A percentile compares a stretch with the other conserved stretches of the same genome.
phyloP scores from a whole-genome alignment of 306 rosid species.

The Arachis hypogaea region DNA sequence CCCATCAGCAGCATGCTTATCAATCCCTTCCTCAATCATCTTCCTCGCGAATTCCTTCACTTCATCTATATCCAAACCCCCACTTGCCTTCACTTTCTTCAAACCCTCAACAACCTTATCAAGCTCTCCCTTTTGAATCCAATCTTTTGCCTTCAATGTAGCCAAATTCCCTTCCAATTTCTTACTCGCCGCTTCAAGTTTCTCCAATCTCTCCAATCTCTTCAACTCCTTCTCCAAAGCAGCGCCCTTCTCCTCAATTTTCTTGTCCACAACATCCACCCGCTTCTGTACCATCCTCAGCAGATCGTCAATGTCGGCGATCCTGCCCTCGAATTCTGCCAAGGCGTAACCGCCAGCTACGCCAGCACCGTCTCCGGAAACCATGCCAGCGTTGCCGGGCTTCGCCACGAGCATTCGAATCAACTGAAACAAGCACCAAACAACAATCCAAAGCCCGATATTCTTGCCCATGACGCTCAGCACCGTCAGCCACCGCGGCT shows the following conservation, averaged over 20 bases:
- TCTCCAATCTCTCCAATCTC: slow-evolving; percentile 62
- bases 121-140: slow-evolving; percentile 79
- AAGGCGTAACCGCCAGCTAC: slow-evolving; percentile 39
- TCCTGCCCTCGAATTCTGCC: slow-evolving; percentile 71
- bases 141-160: slow-evolving; percentile 60
- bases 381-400: slow-evolving; percentile 32
- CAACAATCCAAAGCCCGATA: slow-evolving; percentile 49
- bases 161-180: slow-evolving; percentile 62
- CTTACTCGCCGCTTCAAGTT: slow-evolving; percentile 56
- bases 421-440: slow-evolving; percentile 67
- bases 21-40: slow-evolving; percentile 73
- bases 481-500: slow-evolving; percentile 73
- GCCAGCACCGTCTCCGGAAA: background rate
- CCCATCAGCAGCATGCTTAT: slow-evolving; percentile 92
- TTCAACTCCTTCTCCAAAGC: slow-evolving; percentile 61
- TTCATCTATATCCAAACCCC: slow-evolving; percentile 76
- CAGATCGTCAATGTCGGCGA: slow-evolving; percentile 69
- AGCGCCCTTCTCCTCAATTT: slow-evolving; percentile 55
- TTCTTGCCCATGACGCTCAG: slow-evolving; percentile 63
- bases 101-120: slow-evolving; percentile 61
- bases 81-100: slow-evolving; percentile 49
- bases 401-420: slow-evolving; percentile 52
- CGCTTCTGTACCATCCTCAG: slow-evolving; percentile 85
- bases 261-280: slow-evolving; percentile 80
- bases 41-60: slow-evolving; percentile 72